Conservation (phyloP, 805 yeast genomes). For the Ogataea haglerorum region DNA sequence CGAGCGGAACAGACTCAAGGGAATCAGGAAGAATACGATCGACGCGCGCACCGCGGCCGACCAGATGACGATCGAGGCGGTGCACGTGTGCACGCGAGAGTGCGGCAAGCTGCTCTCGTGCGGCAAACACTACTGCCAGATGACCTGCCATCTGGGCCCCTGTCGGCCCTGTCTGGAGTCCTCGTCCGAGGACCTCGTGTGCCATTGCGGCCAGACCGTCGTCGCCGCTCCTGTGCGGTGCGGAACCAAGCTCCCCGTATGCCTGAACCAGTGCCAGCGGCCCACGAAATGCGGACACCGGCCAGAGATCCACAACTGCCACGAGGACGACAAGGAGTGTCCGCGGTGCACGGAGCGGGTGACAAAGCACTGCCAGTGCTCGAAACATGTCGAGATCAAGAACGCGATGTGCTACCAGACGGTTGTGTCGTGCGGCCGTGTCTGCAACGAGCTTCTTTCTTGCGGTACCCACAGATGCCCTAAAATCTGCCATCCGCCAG, state of each 20-base stretch:
- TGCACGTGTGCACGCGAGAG: conserved; percentile 65
- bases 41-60: conserved; percentile 42
- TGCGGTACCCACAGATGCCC: conserved; percentile 53
- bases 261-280: conserved; percentile 63
- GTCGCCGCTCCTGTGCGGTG: conserved; percentile 82
- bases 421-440: conserved; percentile 63
- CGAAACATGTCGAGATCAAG: conserved; percentile 38
- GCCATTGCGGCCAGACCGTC: conserved; percentile 78
- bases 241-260: conserved; percentile 64
- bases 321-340: conserved; percentile 58
- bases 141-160: conserved; percentile 74
- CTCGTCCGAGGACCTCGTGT: conserved; percentile 70
- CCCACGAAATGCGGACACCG: conserved; percentile 65
- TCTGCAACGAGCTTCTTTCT: conserved; percentile 50
- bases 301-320: conserved; percentile 71
- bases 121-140: conserved; percentile 61
- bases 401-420: conserved; percentile 69
- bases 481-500: conserved; percentile 52
- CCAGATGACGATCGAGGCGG: conserved; percentile 60
- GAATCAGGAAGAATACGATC: conserved; percentile 41
- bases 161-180: conserved; percentile 81
- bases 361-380: conserved; percentile 30
- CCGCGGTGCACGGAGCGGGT: conserved; percentile 66
- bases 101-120: conserved; percentile 66
- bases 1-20: conserved; percentile 49